Evolutionary conservation across 257 asterid genomes (phyloP).

Genomic region (Gentiana dahurica): DNA sequence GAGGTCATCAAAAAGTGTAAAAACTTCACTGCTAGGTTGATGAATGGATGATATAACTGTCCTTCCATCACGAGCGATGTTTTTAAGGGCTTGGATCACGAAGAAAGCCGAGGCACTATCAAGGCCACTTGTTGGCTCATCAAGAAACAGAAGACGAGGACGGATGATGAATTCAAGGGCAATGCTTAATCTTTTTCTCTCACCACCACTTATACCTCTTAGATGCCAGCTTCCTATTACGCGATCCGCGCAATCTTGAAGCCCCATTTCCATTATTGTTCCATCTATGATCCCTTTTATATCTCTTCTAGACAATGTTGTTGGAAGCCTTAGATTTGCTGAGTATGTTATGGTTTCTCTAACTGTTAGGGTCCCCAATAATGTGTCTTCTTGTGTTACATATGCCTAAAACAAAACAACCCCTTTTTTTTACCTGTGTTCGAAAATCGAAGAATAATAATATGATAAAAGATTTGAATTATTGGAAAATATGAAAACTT

Average conservation of each 20-base stretch:
- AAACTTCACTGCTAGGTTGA: slow-evolving; percentile 96
- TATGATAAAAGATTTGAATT: no score
- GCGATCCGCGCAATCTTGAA: slow-evolving; percentile 76
- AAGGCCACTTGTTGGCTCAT: slow-evolving; percentile 93
- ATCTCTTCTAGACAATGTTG: slow-evolving; percentile 36
- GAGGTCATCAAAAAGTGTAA: slow-evolving; percentile 83
- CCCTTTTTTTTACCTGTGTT: not conserved
- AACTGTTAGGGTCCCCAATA: slow-evolving; percentile 79
- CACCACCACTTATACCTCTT: slow-evolving; percentile 93
- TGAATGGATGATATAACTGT: slow-evolving; percentile 89
- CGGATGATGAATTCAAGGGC: slow-evolving; percentile 81
- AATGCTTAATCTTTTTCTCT: slow-evolving; percentile 78
- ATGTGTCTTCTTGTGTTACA: slow-evolving; percentile 88
- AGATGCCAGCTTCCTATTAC: slow-evolving; percentile 76
- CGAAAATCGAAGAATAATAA: no score
- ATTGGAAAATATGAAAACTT: slow-evolving; percentile 21
- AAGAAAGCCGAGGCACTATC: slow-evolving; percentile 96
- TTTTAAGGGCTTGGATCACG: slow-evolving; percentile 75
- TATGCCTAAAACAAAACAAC: slow-evolving; percentile 53
- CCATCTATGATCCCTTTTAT: slow-evolving; percentile 50
- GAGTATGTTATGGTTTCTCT: slow-evolving; percentile 79
- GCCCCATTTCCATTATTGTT: slow-evolving; percentile 81
- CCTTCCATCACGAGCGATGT: slow-evolving; percentile 82
- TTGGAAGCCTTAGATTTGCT: slow-evolving; percentile 78
- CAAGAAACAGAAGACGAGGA: slow-evolving; percentile 79